A percentile compares a stretch with the other conserved stretches of the same genome.
phyloP scores from a whole-genome alignment of 1,139 yeast genomes.

The Kluyveromyces marxianus region DNA sequence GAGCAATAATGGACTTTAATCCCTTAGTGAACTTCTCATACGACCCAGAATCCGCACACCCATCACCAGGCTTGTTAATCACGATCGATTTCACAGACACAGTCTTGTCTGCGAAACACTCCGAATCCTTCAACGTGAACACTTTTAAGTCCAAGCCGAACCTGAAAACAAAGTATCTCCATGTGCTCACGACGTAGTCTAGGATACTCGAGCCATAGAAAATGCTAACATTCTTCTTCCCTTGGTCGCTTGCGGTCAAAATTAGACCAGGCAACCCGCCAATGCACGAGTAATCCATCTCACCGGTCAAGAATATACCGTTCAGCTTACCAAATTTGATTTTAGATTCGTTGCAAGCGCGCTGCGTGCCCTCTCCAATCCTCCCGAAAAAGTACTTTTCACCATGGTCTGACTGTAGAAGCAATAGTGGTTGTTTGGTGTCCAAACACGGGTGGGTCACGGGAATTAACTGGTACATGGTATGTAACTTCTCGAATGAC shows the following conservation, averaged over 20 bases:
- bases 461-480: slow-evolving; percentile 32
- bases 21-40: slow-evolving; percentile 12
- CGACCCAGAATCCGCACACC: slow-evolving; percentile 1
- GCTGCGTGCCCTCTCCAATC: slow-evolving; percentile 79
- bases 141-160: slow-evolving; percentile 58
- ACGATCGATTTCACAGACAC: slow-evolving; percentile 48
- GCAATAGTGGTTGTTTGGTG: slow-evolving; percentile 50
- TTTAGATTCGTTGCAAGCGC: slow-evolving; percentile 52
- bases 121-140: slow-evolving; percentile 33
- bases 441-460: slow-evolving; percentile 56
- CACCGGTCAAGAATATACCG: slow-evolving; percentile 71
- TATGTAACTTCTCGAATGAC: slow-evolving; percentile 5
- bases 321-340: slow-evolving; percentile 48
- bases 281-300: slow-evolving; percentile 59
- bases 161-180: slow-evolving; percentile 88
- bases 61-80: slow-evolving; percentile 2
- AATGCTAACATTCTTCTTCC: slow-evolving; percentile 42
- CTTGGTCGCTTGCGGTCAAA: slow-evolving; percentile 78
- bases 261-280: slow-evolving; percentile 91
- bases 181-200: slow-evolving; percentile 57
- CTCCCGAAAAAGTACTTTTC: slow-evolving; percentile 69
- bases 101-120: slow-evolving; percentile 42
- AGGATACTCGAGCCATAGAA: slow-evolving; percentile 40
- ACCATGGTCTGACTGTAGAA: slow-evolving; percentile 41
- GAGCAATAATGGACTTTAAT: slow-evolving; percentile 22